Evolutionary conservation across 768 basidiomycete genomes (phyloP), one percentile per base, ranked within the genome.

Genomic region (Pulveroboletus sp.): DNA sequence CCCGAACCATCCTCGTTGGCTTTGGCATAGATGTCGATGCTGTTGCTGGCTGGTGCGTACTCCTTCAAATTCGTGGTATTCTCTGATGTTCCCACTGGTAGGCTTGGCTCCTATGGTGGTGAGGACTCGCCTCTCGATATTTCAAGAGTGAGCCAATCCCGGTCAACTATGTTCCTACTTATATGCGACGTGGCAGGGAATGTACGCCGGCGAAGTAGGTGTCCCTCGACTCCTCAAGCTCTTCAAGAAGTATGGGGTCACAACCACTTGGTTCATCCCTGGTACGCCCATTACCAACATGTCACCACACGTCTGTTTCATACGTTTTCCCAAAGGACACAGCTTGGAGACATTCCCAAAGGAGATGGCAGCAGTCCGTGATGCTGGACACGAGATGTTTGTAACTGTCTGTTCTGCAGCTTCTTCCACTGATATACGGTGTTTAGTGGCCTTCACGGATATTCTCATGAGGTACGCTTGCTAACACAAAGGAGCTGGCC

Each of bases 11-110:
- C 19, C 71, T 84, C 16, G 69, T 82, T 29, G 73, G 79, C 14
- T 81, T 84, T 61, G 85, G 84, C 21, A 81, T 87, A 9, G 85
- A 90, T 51, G 84, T 89, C 3, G 87, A 90, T 48, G 85, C 85
- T 2, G 86, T 87, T 4, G 78, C 85, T 16, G 87, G 86, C 56
- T 89, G 87, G 85, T 80, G 62, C 11, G 45, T 13, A 21, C 27
- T 33, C 32, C 5, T 42, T 8, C 4, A 8, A 10, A 8, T 10
- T 2, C 6, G 14, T 23, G 9, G 5, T 12, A 14, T 38, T 5
- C 11, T 37, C 40, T 46, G 36, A 48, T 34, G 1, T 40, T 27
- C 6, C 25, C 40, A n/a, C n/a, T n/a, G n/a, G n/a, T n/a, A 85
- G 82, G 82, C 72, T 85, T 14, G 85, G 86, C 6, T 84, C 83